Evolutionary conservation across 2,329 filamentous ascomycete genomes (phyloP).

Genomic region (Pseudogymnoascus sp.): DNA sequence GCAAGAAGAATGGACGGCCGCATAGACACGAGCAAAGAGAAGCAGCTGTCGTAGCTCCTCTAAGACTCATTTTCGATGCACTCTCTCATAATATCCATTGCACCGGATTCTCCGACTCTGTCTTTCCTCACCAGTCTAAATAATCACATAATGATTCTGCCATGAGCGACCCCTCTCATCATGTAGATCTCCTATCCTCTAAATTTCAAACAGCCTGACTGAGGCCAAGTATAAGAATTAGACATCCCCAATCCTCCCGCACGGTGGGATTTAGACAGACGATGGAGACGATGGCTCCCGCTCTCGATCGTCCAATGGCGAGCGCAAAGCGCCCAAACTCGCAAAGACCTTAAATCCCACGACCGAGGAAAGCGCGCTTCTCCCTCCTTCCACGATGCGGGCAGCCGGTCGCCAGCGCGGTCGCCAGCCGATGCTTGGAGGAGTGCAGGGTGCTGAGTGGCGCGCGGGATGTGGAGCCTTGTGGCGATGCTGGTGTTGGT

Average conservation of each 20-base stretch:
- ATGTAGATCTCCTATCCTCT: not conserved
- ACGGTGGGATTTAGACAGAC: not conserved
- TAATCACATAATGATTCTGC: not conserved
- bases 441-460: not conserved
- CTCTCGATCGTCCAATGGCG: not conserved
- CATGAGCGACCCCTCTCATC: not conserved
- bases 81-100: not conserved
- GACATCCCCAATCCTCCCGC: not conserved
- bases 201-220: not conserved
- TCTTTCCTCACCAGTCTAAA: not conserved
- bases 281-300: not conserved
- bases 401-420: not conserved
- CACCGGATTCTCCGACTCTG: not conserved
- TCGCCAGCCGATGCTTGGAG: not conserved
- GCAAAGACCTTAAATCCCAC: not conserved
- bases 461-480: not conserved
- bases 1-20: not conserved
- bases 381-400: not conserved
- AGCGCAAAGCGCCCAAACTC: not conserved
- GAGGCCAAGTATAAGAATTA: not conserved
- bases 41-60: not conserved
- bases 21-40: not conserved
- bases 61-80: not conserved
- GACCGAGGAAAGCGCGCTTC: not conserved
- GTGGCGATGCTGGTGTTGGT: not conserved